A percentile compares a stretch with the other conserved stretches of the same genome.
phyloP scores from a whole-genome alignment of 352 stramenopile genomes.

The Elongisporangium prolatum region DNA sequence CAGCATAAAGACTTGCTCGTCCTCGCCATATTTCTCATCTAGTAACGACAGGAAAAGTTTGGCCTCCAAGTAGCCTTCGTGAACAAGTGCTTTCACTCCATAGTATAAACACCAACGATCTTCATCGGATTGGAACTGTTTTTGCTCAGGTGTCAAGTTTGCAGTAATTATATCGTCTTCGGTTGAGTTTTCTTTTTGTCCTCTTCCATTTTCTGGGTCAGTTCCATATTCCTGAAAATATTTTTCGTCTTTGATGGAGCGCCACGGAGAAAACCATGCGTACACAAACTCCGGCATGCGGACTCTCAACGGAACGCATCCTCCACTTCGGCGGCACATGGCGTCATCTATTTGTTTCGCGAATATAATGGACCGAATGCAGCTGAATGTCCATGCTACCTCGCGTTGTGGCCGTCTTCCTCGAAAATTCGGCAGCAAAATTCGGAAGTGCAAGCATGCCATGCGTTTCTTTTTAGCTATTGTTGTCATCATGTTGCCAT shows the following conservation, averaged over 20 bases:
- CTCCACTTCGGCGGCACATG: conserved; percentile 49
- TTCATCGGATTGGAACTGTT: conserved; percentile 72
- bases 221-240: conserved; percentile 24
- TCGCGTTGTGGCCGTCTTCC: conserved; percentile 74
- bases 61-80: conserved; percentile 84
- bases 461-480: conserved; percentile 36
- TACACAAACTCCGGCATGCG: conserved; percentile 94
- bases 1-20: conserved; percentile 88
- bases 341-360: conserved; percentile 84
- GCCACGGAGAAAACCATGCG: conserved; percentile 86
- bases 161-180: conserved; percentile 6
- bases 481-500: conserved; percentile 2
- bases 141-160: conserved; percentile 21
- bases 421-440: conserved; percentile 88
- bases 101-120: conserved; percentile 93
- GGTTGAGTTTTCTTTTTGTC: conserved; percentile 1
- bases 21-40: conserved; percentile 91
- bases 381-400: conserved; percentile 82
- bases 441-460: conserved; percentile 88
- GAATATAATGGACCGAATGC: conserved; percentile 88
- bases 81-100: conserved; percentile 79
- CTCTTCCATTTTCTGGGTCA: background rate
- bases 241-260: conserved; percentile 55
- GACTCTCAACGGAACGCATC: conserved; percentile 47
- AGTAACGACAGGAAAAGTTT: conserved; percentile 90